These are phyloP conservation scores for Eugenia klotzschiana DNA, from an alignment of 441 rosid species.

Conservation along the genomic window DNA sequence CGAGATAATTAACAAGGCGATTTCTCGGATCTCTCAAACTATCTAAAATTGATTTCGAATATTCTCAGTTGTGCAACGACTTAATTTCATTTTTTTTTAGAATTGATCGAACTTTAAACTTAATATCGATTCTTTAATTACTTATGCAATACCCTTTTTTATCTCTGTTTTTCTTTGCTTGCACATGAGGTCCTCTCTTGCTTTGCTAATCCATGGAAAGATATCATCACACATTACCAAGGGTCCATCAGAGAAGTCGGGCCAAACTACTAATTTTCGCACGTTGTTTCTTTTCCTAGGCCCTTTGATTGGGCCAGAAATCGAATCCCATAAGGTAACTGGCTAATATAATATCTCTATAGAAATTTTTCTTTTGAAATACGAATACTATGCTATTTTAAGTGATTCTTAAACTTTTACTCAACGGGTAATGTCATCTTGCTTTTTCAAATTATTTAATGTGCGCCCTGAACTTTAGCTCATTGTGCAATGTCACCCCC, in stretches of 20 bases:
- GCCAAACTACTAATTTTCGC: neutral
- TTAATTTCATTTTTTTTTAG: neutral
- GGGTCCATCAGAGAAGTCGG: neutral
- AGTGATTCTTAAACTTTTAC: neutral
- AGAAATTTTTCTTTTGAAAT: neutral
- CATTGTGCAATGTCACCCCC: no score
- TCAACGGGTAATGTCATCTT: no score
- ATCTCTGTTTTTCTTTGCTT: neutral
- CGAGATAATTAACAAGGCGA: neutral
- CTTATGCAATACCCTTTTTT: neutral
- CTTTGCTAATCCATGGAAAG: neutral
- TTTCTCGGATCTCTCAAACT: neutral
- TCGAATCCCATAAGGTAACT: neutral
- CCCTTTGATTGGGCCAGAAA: neutral
- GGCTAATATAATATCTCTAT: neutral
- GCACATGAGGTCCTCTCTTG: neutral
- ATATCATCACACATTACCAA: neutral
- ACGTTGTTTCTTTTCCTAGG: neutral
- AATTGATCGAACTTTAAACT: neutral
- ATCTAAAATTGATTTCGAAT: neutral
- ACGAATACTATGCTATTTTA: neutral
- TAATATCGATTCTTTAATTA: neutral
- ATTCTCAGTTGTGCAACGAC: neutral
- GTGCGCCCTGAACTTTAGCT: no score
- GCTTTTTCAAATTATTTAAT: no score